Evolutionary conservation across 805 yeast genomes (phyloP).

Genomic region (Kodamaea laetipori): DNA sequence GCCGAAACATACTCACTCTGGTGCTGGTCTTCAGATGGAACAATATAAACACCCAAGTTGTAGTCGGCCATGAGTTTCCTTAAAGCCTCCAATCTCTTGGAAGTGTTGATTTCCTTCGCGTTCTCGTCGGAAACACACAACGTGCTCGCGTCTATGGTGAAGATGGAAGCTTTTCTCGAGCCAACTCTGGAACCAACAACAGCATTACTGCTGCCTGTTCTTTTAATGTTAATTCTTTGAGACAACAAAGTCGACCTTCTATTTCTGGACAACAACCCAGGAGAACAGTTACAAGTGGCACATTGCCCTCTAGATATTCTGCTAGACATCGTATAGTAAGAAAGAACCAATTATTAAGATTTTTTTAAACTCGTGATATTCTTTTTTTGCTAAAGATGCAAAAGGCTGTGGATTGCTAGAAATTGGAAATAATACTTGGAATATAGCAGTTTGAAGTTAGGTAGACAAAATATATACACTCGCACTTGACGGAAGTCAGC

Average conservation of each 20-base stretch:
- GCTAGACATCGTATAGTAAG: slow-evolving; percentile 4
- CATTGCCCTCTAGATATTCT: slow-evolving; percentile 48
- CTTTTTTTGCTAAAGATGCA: too few relatives aligned
- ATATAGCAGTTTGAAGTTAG: too few relatives aligned
- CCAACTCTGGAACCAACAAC: slow-evolving; percentile 28
- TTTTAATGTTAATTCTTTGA: slow-evolving; percentile 27
- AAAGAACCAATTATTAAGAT: too few relatives aligned
- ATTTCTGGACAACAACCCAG: slow-evolving; percentile 72
- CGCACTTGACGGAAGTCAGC: too few relatives aligned
- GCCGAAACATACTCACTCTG: slow-evolving; percentile 62
- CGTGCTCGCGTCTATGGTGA: slow-evolving; percentile 43
- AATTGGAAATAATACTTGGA: too few relatives aligned
- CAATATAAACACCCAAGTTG: slow-evolving; percentile 54
- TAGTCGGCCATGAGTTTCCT: slow-evolving; percentile 42
- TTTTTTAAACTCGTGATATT: too few relatives aligned
- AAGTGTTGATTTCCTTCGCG: slow-evolving; percentile 54
- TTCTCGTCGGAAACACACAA: slow-evolving; percentile 35
- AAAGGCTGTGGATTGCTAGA: too few relatives aligned
- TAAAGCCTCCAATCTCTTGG: slow-evolving; percentile 31
- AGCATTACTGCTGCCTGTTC: slow-evolving; percentile 24
- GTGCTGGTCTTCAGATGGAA: slow-evolving; percentile 65
- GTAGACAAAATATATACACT: too few relatives aligned
- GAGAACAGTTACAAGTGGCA: slow-evolving; percentile 80
- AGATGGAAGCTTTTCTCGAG: slow-evolving; percentile 43
- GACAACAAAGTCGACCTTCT: slow-evolving; percentile 59